Evolutionary conservation across 352 stramenopile genomes (phyloP).

Genomic region (Phytophthora nicotianae): DNA sequence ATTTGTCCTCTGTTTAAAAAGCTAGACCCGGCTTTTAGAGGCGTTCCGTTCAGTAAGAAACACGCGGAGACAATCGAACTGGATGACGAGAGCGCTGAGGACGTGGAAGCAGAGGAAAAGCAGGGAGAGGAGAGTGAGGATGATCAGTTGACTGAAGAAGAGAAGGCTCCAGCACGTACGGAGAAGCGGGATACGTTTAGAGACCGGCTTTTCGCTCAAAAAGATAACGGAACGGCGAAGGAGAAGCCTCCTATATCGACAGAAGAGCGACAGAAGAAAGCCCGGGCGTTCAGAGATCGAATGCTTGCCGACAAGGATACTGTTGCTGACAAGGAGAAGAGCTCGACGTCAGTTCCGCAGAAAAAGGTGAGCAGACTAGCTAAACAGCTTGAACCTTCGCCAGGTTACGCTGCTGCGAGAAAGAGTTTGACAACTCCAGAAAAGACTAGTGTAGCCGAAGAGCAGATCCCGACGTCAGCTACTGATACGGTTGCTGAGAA

Average conservation of each 20-base stretch:
- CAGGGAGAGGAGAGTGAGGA: constrained; percentile 10
- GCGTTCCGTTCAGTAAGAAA: constrained; percentile 30
- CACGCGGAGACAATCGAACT: constrained; percentile 29
- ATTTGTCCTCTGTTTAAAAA: constrained; percentile 33
- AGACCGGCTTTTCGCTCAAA: constrained; percentile 13
- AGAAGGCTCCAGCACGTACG: constrained; percentile 4
- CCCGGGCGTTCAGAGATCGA: constrained; percentile 7
- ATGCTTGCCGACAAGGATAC: neutral
- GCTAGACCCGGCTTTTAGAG: constrained; percentile 36
- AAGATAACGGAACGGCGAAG: neutral
- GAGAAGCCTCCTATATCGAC: neutral
- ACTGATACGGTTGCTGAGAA: constrained; percentile 1
- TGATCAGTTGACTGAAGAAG: neutral
- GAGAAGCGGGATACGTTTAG: constrained; percentile 19
- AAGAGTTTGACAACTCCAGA: constrained; percentile 11
- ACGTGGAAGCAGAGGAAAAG: constrained; percentile 6
- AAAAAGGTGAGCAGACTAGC: constrained; percentile 5
- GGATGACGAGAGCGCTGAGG: constrained; percentile 23
- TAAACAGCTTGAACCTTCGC: constrained; percentile 8
- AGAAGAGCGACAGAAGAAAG: constrained; percentile 5
- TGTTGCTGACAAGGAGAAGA: constrained; percentile 1
- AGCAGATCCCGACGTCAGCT: neutral
- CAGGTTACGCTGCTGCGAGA: constrained; percentile 16
- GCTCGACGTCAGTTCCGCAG: neutral
- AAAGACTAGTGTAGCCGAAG: neutral